A percentile compares a stretch with the other conserved stretches of the same genome.
Evolutionary conservation across 75 land plant genomes (phyloP).

Genomic region (Larix kaempferi): DNA sequence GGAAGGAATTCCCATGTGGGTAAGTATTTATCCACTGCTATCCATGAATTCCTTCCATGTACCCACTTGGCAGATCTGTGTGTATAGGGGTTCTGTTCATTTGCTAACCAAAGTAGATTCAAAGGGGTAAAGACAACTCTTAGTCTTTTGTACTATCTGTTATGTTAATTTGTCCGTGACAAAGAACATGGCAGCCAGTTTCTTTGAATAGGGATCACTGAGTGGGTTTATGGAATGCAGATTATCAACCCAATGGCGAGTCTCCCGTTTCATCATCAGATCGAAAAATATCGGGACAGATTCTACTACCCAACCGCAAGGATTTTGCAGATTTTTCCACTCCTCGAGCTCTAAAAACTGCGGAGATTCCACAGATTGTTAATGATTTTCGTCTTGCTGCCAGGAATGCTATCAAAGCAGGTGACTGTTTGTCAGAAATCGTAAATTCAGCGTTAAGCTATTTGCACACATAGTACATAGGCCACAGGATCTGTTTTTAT

Average conservation of each 20-base stretch:
- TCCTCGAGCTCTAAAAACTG: conserved; percentile 33
- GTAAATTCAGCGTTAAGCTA: too few species aligned
- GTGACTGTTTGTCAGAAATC: conserved; percentile 10
- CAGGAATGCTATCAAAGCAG: conserved; percentile 42
- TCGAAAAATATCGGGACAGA: conserved; percentile 15
- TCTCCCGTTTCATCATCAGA: conserved; percentile 39
- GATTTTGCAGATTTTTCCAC: conserved; percentile 16
- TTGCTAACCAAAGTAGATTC: too few species aligned
- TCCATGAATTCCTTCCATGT: too few species aligned
- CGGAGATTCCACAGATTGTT: conserved; percentile 40
- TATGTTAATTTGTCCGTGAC: not conserved
- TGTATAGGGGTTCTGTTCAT: too few species aligned
- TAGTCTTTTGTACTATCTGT: not conserved
- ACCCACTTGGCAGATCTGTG: too few species aligned
- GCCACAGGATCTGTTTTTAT: too few species aligned
- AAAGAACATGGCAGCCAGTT: not conserved
- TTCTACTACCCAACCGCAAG: conserved; percentile 3
- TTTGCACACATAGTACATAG: too few species aligned
- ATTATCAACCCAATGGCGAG: conserved; percentile 39
- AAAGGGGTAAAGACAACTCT: too few species aligned
- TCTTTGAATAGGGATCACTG: too few species aligned
- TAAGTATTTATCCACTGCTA: not conserved
- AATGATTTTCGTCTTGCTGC: conserved; percentile 40
- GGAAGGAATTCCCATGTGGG: conserved; percentile 43
- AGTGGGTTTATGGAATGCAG: conserved; percentile 7